Base-by-base conservation (phyloP, 768 basidiomycete genomes). In the Aureoboletus auriporus region DNA sequence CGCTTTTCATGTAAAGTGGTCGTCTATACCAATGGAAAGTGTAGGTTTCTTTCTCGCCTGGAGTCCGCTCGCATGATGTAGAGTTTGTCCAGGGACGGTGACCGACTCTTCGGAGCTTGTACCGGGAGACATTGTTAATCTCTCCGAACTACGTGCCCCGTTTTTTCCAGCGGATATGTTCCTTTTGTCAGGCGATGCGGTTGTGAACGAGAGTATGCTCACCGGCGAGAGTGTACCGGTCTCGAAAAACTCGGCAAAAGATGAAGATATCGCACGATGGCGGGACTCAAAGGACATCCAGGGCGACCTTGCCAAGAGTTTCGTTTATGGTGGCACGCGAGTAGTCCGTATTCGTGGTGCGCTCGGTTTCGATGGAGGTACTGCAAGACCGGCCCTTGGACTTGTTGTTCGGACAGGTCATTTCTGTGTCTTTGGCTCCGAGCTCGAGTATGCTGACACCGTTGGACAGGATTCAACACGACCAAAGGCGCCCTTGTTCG, bases 161-260 rank as follows among this genome's bases (percentile, higher is more conserved):
- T 67, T 84, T 29, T 75, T 99, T 55, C 96, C 96, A 4, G 89
- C 91, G 12, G 96, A 99, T 65, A 75, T 95, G 53, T 80, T 97
- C 55, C 76, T 99, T 8, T 81, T 99, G 27, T 90, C 92, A 2
- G 96, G 96, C 1, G 96, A 99, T 65, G 93, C 93, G 2, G 95
- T 99, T 49, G 87, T 98, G 43, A 98, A 98, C 65, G 96, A 99
- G 70, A 95, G 93, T 53, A 98, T 99, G 96, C 80, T 99, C 20
- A 98, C 96, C 0, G 96, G 96, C 11, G 96, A 99, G 69, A 96
- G 93, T 54, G 91, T 99, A 0, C 96, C 96, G 2, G 92, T 99
- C 44, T 89, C 89, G 64, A 99, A 99, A 65, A 69, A 79, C 16
- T 87, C 94, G 0, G 78, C 86, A 50, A 92, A 84, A 60, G 87